Conservation (phyloP, 176 grass and related monocot genomes). For the Alloteropsis semialata region DNA sequence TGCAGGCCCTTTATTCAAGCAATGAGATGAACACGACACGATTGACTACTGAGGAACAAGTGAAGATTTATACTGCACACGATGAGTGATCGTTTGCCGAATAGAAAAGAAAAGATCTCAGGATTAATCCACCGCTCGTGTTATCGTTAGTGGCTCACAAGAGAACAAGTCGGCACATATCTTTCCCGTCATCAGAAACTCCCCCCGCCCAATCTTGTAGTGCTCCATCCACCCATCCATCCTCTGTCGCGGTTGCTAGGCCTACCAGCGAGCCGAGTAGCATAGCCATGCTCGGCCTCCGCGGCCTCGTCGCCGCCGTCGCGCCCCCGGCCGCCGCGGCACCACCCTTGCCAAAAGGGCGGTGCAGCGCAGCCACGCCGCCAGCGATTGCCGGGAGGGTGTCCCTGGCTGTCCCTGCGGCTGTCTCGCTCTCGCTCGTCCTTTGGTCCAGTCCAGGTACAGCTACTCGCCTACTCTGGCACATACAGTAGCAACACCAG, state of each 20-base stretch:
- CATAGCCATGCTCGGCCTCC: constrained; percentile 31
- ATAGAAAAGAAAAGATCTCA: not conserved
- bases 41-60: not conserved
- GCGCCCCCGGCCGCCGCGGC: constrained; percentile 18
- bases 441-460: constrained; percentile 75
- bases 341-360: not conserved
- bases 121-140: not conserved
- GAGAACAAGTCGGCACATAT: constrained; percentile 12
- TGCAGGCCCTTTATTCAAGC: not conserved
- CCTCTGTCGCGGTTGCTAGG: not conserved
- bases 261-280: not conserved
- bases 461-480: no score
- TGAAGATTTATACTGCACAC: not conserved
- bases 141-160: constrained; percentile 28
- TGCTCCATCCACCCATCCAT: not conserved
- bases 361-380: constrained; percentile 11
- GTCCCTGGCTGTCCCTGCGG: constrained; percentile 44
- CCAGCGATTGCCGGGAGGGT: constrained; percentile 1
- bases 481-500: no score
- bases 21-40: not conserved
- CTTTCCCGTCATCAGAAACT: not conserved
- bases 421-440: constrained; percentile 50
- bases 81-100: not conserved
- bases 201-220: not conserved
- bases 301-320: constrained; percentile 17